phyloP scores from a whole-genome alignment of 2,329 filamentous ascomycete species.

The Grosmannia clavigera region DNA sequence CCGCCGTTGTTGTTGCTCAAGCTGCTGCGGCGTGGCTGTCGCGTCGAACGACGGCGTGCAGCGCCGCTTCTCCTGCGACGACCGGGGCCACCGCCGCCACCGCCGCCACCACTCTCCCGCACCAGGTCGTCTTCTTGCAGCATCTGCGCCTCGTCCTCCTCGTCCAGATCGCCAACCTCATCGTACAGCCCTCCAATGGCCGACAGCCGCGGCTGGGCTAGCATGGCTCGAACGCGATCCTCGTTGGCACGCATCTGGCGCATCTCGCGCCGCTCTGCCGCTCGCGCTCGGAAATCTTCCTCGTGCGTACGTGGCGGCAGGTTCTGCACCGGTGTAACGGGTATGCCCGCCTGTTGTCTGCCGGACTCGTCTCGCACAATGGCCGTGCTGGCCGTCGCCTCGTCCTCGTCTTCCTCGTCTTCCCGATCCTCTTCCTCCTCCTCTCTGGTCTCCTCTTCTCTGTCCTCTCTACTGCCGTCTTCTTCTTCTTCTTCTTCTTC shows the following conservation, averaged over 20 bases:
- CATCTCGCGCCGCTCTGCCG: slow-evolving; percentile 27
- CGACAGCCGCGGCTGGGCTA: slow-evolving; percentile 31
- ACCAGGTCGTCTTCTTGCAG: slow-evolving; percentile 50
- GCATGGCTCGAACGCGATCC: slow-evolving; percentile 48
- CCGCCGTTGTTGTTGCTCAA: background rate
- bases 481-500: slow-evolving; percentile 27
- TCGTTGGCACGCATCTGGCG: slow-evolving; percentile 43
- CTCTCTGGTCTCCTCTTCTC: slow-evolving; percentile 2
- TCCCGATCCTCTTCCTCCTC: slow-evolving; percentile 14
- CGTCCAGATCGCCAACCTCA: slow-evolving; percentile 39
- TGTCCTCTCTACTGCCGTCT: slow-evolving; percentile 17
- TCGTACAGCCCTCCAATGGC: slow-evolving; percentile 29
- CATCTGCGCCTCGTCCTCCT: slow-evolving; percentile 44
- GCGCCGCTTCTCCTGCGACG: background rate
- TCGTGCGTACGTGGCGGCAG: slow-evolving; percentile 24
- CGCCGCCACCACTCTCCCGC: slow-evolving; percentile 14
- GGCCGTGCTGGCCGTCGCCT: background rate
- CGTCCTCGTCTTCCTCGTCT: background rate
- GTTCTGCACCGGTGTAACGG: slow-evolving; percentile 17
- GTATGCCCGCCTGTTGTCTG: background rate
- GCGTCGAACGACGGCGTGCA: slow-evolving; percentile 12
- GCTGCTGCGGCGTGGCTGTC: slow-evolving; percentile 8
- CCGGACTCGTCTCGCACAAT: background rate
- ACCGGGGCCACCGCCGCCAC: too few relatives aligned
- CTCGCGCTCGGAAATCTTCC: slow-evolving; percentile 17